These are phyloP conservation scores for Marasmius tenuissimus DNA, from an alignment of 1,284 basidiomycete species.

Conservation along the genomic window DNA sequence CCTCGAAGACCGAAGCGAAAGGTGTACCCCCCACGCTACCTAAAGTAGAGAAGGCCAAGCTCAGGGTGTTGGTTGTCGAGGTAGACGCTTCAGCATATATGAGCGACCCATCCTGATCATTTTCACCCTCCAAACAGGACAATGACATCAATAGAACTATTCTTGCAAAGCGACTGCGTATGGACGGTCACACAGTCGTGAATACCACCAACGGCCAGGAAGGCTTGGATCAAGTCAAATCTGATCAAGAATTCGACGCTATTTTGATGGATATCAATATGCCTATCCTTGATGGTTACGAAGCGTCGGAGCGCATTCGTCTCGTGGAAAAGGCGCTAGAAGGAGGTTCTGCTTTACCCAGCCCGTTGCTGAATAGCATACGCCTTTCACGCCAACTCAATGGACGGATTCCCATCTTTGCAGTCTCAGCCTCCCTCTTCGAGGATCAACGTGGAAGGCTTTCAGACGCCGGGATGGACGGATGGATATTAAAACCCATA, in stretches of 20 bases:
- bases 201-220: conserved; percentile 80
- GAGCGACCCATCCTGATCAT: neutral
- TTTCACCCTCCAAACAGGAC: conserved; percentile 41
- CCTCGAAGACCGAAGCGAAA: neutral
- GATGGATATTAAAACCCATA: conserved; percentile 87
- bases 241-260: conserved; percentile 69
- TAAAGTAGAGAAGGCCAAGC: conserved; percentile 20
- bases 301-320: conserved; percentile 71
- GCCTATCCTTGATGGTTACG: conserved; percentile 81
- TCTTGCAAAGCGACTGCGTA: conserved; percentile 65
- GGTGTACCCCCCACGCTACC: neutral
- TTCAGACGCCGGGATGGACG: conserved; percentile 68
- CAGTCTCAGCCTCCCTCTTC: conserved; percentile 77
- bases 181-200: conserved; percentile 70
- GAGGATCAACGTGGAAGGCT: conserved; percentile 66
- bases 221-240: conserved; percentile 60
- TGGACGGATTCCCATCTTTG: conserved; percentile 79
- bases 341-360: conserved; percentile 6
- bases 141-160: conserved; percentile 80
- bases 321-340: conserved; percentile 45
- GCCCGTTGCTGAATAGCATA: conserved; percentile 8
- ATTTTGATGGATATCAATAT: conserved; percentile 89
- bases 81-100: conserved; percentile 29
- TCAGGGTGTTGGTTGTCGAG: conserved; percentile 75
- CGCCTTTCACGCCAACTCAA: conserved; percentile 56